A percentile compares a stretch with the other conserved stretches of the same genome.
Evolutionary conservation across 331 rosid genomes (phyloP).

Genomic region (Erythrophleum ivorense): DNA sequence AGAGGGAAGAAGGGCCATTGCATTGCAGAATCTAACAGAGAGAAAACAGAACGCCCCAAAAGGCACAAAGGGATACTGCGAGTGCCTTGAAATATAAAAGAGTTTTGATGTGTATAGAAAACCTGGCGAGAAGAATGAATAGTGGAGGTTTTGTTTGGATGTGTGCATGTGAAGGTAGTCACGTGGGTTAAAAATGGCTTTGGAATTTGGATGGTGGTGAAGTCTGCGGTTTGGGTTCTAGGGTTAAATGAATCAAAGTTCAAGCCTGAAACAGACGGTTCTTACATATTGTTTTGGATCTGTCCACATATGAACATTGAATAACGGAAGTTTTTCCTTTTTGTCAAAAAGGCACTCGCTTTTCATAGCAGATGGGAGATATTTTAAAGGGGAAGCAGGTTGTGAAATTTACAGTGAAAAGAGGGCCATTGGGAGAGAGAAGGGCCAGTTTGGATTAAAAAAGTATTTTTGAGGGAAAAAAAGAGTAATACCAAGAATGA

Average conservation of each 20-base stretch:
- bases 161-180: neutral
- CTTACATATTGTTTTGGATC: too few species aligned
- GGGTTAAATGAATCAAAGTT: neutral
- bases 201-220: too few species aligned
- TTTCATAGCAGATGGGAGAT: neutral
- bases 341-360: neutral
- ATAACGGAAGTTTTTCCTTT: neutral
- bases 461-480: neutral
- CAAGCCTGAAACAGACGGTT: neutral
- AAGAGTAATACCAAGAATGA: neutral
- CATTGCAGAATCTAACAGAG: slow-evolving; percentile 44
- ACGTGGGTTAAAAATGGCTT: neutral
- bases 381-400: neutral
- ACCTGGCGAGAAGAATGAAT: neutral
- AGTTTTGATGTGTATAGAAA: neutral
- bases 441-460: too few species aligned
- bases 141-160: neutral
- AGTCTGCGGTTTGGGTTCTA: neutral
- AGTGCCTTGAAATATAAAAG: too few species aligned
- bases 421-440: too few species aligned
- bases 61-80: too few species aligned
- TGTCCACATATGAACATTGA: neutral
- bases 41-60: neutral
- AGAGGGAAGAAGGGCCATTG: slow-evolving; percentile 34
- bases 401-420: neutral